These are phyloP conservation scores for Hagleromyces aurorensis DNA, from an alignment of 805 yeast species.

Conservation along the genomic window DNA sequence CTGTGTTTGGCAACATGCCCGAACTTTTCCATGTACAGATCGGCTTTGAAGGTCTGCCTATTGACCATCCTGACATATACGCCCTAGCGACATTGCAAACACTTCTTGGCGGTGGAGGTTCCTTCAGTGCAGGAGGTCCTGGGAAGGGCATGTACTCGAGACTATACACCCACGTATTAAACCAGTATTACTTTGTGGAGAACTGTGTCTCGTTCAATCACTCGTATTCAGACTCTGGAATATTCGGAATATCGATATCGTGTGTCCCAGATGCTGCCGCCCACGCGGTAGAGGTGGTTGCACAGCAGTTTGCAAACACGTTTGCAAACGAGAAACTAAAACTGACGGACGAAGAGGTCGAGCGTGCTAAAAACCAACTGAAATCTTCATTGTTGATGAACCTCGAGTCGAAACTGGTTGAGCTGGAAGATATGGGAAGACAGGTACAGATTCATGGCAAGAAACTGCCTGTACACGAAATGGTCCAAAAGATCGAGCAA, in stretches of 20 bases:
- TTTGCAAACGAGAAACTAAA: slow-evolving; percentile 52
- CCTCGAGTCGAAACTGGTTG: slow-evolving; percentile 86
- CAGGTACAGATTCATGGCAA: slow-evolving; percentile 82
- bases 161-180: slow-evolving; percentile 82
- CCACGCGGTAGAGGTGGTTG: slow-evolving; percentile 71
- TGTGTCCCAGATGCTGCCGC: slow-evolving; percentile 84
- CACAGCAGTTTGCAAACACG: slow-evolving; percentile 48
- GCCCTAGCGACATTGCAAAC: slow-evolving; percentile 87
- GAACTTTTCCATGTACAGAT: slow-evolving; percentile 80
- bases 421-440: slow-evolving; percentile 90
- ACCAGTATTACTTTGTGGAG: slow-evolving; percentile 86
- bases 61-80: slow-evolving; percentile 77
- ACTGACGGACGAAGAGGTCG: slow-evolving; percentile 62
- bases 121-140: slow-evolving; percentile 98
- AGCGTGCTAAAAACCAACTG: slow-evolving; percentile 87
- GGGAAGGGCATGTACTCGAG: slow-evolving; percentile 98
- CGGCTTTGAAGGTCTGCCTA: slow-evolving; percentile 82
- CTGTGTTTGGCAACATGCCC: slow-evolving; percentile 55
- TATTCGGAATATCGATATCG: slow-evolving; percentile 81
- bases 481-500: slow-evolving; percentile 67
- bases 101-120: slow-evolving; percentile 92
- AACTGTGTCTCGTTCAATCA: slow-evolving; percentile 84
- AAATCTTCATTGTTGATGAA: slow-evolving; percentile 86
- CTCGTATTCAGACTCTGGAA: slow-evolving; percentile 81
- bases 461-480: slow-evolving; percentile 67